Conservation (phyloP, 352 stramenopile species). For the Globisporangium spiculum region DNA sequence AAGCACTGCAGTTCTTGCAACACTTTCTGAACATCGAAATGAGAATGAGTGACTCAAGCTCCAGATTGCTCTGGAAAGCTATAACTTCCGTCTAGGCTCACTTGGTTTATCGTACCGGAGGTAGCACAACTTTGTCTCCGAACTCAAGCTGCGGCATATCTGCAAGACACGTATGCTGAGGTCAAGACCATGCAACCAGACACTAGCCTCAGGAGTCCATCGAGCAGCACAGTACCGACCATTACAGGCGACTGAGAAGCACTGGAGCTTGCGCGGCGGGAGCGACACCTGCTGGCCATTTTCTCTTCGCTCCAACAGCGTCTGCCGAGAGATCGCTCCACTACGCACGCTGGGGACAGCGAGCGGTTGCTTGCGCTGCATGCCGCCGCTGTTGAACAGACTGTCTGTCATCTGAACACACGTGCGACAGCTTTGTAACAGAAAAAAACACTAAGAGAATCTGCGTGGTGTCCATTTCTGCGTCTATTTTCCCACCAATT, state of each 20-base stretch:
- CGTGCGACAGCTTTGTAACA: too few relatives aligned
- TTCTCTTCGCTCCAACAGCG: not conserved
- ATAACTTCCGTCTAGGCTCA: not conserved
- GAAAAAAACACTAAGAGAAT: too few relatives aligned
- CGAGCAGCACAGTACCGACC: conserved; percentile 21
- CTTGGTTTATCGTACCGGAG: conserved; percentile 25
- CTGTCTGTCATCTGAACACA: too few relatives aligned
- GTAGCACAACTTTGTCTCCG: conserved; percentile 61
- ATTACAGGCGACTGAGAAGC: conserved; percentile 56
- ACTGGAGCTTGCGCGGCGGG: conserved; percentile 40
- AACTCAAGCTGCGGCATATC: conserved; percentile 68
- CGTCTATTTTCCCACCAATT: too few relatives aligned
- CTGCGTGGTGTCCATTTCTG: too few relatives aligned
- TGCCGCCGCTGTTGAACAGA: not conserved
- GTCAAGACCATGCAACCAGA: too few relatives aligned
- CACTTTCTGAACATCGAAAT: conserved; percentile 29
- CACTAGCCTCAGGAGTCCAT: too few relatives aligned
- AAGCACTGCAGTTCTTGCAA: conserved; percentile 53
- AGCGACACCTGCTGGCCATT: conserved; percentile 3
- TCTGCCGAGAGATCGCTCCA: not conserved
- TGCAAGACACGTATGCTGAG: conserved; percentile 6
- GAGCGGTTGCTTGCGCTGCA: conserved; percentile 3
- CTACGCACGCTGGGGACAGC: not conserved
- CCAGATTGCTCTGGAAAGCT: not conserved
- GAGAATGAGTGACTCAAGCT: not conserved